Conservation (phyloP, 768 basidiomycete genomes). For the Rhizopogon rudus region DNA sequence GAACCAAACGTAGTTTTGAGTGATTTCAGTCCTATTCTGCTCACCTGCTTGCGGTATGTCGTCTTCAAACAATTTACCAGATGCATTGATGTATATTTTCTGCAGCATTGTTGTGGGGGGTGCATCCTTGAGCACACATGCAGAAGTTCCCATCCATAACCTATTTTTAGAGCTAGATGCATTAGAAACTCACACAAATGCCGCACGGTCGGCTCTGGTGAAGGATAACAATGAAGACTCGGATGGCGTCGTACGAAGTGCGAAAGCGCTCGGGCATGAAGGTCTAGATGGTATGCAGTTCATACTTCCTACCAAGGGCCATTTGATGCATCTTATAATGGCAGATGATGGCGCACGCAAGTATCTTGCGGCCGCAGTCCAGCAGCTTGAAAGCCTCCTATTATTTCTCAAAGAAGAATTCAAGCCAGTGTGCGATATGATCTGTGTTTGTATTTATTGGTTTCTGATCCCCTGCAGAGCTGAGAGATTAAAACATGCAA, state of each 20-base stretch:
- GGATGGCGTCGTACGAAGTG: not conserved
- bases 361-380: not conserved
- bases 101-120: not conserved
- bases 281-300: not conserved
- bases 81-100: not conserved
- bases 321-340: not conserved
- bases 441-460: not conserved
- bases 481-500: not conserved
- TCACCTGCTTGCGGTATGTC: not conserved
- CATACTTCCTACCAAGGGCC: not conserved
- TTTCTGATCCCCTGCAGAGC: not conserved
- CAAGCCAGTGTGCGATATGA: slow-evolving; percentile 9
- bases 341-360: not conserved
- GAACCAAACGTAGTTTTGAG: not conserved
- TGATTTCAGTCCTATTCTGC: not conserved
- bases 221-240: not conserved
- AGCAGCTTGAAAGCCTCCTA: slow-evolving; percentile 8
- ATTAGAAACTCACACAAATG: not conserved
- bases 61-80: not conserved
- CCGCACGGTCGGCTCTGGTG: not conserved
- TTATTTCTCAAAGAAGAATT: slow-evolving; percentile 11
- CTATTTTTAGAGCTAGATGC: not conserved
- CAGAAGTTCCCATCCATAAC: not conserved
- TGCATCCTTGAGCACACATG: not conserved
- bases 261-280: not conserved